Percentiles rank a stretch among this genome's conserved stretches.
Conservation (phyloP, 495 filamentous ascomycete genomes). For the Umbilicaria muhlenbergii region DNA sequence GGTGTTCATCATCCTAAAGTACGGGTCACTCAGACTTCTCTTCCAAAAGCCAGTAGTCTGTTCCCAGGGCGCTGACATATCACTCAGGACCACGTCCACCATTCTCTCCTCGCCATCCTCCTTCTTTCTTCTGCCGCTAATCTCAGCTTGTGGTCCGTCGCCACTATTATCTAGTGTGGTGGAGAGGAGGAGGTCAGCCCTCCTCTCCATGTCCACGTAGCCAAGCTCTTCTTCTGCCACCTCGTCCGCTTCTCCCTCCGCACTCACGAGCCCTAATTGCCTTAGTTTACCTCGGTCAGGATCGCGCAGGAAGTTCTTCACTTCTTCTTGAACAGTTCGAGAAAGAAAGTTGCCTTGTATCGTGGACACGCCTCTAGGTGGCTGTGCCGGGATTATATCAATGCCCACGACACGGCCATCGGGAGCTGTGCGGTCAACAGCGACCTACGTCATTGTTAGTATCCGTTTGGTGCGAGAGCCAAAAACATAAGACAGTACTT, state of each 20-base stretch:
- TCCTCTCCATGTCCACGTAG: conserved; percentile 21
- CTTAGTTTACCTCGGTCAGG: conserved; percentile 37
- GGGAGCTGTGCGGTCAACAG: conserved; percentile 57
- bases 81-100: conserved; percentile 90
- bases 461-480: too few species aligned
- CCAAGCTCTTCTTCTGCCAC: conserved; percentile 9
- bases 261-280: conserved; percentile 4
- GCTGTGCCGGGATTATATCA: conserved; percentile 82
- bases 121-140: conserved; percentile 6
- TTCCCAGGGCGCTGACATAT: conserved; percentile 96
- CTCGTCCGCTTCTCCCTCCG: conserved; percentile 20
- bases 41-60: conserved; percentile 63
- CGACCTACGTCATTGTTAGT: conserved; percentile 40
- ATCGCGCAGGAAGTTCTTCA: conserved; percentile 59
- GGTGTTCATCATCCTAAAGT: conserved; percentile 97
- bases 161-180: conserved; percentile 1
- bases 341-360: conserved; percentile 88
- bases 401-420: conserved; percentile 72
- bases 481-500: conserved; percentile 32
- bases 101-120: conserved; percentile 27
- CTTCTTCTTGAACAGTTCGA: conserved; percentile 49
- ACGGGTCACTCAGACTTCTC: conserved; percentile 81
- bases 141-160: not conserved
- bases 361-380: conserved; percentile 74
- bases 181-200: conserved; percentile 10